Percentiles rank a stretch among this genome's conserved stretches.
These are phyloP conservation scores for Jamesozyma piceae DNA, from an alignment of 805 yeast genomes.

Conservation along the genomic window DNA sequence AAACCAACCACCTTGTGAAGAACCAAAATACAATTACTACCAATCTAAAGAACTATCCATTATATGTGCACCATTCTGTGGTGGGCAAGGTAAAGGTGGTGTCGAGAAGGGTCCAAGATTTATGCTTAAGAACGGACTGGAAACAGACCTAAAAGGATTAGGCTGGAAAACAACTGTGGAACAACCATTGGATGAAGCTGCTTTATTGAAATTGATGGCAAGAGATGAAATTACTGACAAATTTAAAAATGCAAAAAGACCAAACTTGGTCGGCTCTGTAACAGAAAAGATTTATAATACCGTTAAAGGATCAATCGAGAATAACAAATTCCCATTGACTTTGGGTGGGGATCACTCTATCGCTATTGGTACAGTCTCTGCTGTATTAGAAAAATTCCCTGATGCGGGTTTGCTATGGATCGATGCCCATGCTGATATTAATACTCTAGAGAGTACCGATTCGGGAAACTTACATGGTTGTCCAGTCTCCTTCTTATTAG, in stretches of 20 bases:
- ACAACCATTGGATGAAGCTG: constrained; percentile 45
- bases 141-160: constrained; percentile 48
- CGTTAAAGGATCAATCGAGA: constrained; percentile 42
- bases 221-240: constrained; percentile 43
- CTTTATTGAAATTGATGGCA: constrained; percentile 33
- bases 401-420: constrained; percentile 90
- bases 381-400: constrained; percentile 68
- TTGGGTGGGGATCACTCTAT: constrained; percentile 96
- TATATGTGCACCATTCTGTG: constrained; percentile 85
- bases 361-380: constrained; percentile 87
- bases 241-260: constrained; percentile 53
- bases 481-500: constrained; percentile 86
- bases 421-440: constrained; percentile 97
- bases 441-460: constrained; percentile 72
- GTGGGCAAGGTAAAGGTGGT: constrained; percentile 91
- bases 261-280: constrained; percentile 68
- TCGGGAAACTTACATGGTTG: constrained; percentile 95
- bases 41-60: constrained; percentile 44
- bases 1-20: not conserved
- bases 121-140: constrained; percentile 63
- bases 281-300: constrained; percentile 54
- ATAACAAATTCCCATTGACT: constrained; percentile 60
- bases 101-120: constrained; percentile 91
- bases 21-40: constrained; percentile 42
- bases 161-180: constrained; percentile 60